phyloP scores from a whole-genome alignment of 345 rosid genomes.

The Atalantia buxifolia region DNA sequence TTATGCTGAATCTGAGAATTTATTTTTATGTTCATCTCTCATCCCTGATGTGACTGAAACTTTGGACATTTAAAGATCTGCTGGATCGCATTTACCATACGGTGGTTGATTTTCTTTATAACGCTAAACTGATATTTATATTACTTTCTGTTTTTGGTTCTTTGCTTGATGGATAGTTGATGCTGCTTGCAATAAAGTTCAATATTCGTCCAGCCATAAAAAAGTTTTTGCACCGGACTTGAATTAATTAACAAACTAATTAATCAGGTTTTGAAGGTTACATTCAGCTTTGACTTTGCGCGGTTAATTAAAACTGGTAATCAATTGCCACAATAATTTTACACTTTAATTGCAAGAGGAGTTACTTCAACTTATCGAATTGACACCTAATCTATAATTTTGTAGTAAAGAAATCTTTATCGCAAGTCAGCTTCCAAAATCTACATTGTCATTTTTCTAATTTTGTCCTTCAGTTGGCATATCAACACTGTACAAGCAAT shows the following conservation, averaged over 20 bases:
- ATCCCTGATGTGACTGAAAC: neutral
- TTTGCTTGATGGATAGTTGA: neutral
- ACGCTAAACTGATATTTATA: neutral
- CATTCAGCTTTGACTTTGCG: neutral
- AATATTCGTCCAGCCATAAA: neutral
- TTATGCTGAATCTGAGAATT: neutral
- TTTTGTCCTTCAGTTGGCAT: neutral
- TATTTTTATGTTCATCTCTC: neutral
- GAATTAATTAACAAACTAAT: neutral
- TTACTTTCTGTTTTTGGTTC: neutral
- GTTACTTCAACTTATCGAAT: neutral
- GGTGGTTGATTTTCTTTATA: neutral
- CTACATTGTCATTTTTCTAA: neutral
- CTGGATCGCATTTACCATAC: neutral
- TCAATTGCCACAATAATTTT: neutral
- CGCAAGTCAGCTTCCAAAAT: neutral
- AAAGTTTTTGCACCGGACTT: neutral
- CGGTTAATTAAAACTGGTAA: too few species aligned
- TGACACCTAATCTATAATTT: neutral
- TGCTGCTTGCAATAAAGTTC: neutral
- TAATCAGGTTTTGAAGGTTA: too few species aligned
- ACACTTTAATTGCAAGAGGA: neutral
- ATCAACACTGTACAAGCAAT: neutral
- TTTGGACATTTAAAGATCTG: conserved; percentile 2
- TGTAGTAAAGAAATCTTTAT: neutral